Conservation (phyloP, 106 monocot species). For the Iris macrosiphon region DNA sequence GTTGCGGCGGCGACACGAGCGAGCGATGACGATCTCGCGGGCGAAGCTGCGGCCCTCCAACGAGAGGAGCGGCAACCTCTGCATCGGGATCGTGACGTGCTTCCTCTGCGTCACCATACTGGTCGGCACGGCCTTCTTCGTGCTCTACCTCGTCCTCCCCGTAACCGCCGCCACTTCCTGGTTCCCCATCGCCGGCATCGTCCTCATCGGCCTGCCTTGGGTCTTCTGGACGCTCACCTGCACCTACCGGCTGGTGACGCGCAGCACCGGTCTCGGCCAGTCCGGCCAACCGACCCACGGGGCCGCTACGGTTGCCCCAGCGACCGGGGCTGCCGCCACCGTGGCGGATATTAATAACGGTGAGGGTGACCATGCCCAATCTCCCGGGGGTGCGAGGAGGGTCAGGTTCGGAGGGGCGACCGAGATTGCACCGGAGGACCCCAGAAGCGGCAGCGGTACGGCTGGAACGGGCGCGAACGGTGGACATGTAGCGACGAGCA, state of each 20-base stretch:
- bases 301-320: constrained; percentile 7
- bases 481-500: background rate
- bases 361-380: constrained; percentile 7
- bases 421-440: background rate
- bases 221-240: constrained; percentile 52
- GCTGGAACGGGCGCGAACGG: background rate
- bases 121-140: constrained; percentile 34
- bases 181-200: constrained; percentile 34
- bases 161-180: constrained; percentile 9
- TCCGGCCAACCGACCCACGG: background rate
- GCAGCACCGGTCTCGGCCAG: background rate
- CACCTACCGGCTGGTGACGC: constrained; percentile 25
- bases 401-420: constrained; percentile 25
- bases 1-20: no score
- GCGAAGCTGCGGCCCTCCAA: constrained; percentile 6
- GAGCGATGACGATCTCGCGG: background rate
- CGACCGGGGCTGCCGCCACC: background rate
- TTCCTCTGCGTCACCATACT: constrained; percentile 37
- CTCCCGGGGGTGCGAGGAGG: constrained; percentile 22
- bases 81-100: constrained; percentile 38
- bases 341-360: background rate
- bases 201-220: constrained; percentile 45
- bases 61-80: constrained; percentile 13
- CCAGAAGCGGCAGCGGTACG: background rate
- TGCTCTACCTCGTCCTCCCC: constrained; percentile 46